A percentile compares a stretch with the other conserved stretches of the same genome.
phyloP scores from a whole-genome alignment of 495 filamentous ascomycete species.

The Cercophora scortea region DNA sequence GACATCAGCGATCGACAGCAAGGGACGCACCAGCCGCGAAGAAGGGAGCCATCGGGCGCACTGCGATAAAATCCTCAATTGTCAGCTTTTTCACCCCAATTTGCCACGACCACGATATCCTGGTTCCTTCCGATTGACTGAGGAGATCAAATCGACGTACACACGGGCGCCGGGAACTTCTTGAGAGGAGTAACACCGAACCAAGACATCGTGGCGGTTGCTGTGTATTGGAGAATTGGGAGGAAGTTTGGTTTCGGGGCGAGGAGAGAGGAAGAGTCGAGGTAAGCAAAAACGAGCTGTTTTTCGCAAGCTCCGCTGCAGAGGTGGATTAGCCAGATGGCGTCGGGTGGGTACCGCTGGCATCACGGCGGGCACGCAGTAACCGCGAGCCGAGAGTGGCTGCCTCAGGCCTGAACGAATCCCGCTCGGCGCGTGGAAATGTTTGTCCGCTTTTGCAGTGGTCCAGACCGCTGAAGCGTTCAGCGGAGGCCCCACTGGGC shows the following conservation, averaged over 20 bases:
- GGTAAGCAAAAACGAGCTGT: slow-evolving; percentile 26
- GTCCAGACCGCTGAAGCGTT: not conserved
- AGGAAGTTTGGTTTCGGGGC: slow-evolving; percentile 7
- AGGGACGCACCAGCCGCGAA: slow-evolving; percentile 76
- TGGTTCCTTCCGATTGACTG: slow-evolving; percentile 1
- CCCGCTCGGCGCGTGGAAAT: not conserved
- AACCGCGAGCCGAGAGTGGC: not conserved
- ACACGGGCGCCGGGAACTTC: slow-evolving; percentile 82
- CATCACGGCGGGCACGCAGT: too few species aligned
- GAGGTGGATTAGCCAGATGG: too few species aligned
- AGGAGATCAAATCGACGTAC: slow-evolving; percentile 50
- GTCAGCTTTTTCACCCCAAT: slow-evolving; percentile 15
- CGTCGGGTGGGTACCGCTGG: too few species aligned
- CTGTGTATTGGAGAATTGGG: slow-evolving; percentile 10
- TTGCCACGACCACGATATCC: not conserved
- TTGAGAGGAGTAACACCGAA: slow-evolving; percentile 59
- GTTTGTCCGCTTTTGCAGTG: not conserved
- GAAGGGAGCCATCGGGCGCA: slow-evolving; percentile 84
- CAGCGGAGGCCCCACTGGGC: too few species aligned
- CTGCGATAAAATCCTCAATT: slow-evolving; percentile 41
- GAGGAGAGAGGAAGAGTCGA: slow-evolving; percentile 10
- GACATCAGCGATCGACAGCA: too few species aligned
- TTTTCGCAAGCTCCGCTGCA: slow-evolving; percentile 25
- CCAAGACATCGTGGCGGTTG: slow-evolving; percentile 60
- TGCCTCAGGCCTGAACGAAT: too few species aligned